Conservation (phyloP, 2,329 filamentous ascomycete species). For the Penicillium aurantiogriseum region DNA sequence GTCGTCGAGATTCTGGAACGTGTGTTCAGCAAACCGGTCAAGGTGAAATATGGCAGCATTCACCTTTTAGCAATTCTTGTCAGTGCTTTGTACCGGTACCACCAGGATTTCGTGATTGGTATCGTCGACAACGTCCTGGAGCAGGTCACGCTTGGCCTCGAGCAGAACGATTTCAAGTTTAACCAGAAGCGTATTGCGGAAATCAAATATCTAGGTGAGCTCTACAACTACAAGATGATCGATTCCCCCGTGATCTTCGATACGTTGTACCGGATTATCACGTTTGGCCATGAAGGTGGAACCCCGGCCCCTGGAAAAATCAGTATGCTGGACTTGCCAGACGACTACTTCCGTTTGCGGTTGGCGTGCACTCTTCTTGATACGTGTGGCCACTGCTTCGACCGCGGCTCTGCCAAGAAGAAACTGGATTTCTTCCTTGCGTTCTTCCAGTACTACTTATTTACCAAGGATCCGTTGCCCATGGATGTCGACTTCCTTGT, state of each 20-base stretch:
- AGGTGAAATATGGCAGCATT: conserved; percentile 97
- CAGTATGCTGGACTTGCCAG: conserved; percentile 78
- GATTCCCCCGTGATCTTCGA: conserved; percentile 96
- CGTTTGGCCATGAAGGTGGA: conserved; percentile 81
- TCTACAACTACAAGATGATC: conserved; percentile 97
- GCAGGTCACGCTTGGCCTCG: conserved; percentile 79
- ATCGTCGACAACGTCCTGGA: conserved; percentile 91
- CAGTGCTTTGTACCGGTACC: conserved; percentile 84
- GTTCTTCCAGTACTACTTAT: conserved; percentile 93
- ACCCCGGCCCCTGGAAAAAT: conserved; percentile 75
- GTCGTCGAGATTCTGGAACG: conserved; percentile 78
- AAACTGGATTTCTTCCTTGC: conserved; percentile 97
- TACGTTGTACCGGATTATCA: conserved; percentile 88
- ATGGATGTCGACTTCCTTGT: conserved; percentile 98
- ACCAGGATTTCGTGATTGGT: conserved; percentile 84
- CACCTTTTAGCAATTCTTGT: conserved; percentile 88
- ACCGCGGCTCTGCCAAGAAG: conserved; percentile 88
- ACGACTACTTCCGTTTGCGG: conserved; percentile 95
- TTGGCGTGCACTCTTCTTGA: conserved; percentile 86
- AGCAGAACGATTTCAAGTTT: conserved; percentile 96
- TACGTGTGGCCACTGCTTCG: conserved; percentile 94
- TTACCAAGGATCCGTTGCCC: conserved; percentile 81
- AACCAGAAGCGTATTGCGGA: conserved; percentile 93
- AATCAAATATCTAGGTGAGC: conserved; percentile 91
- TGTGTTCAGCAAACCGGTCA: conserved; percentile 92